Evolutionary conservation across 768 basidiomycete species (phyloP), one percentile per base, ranked within the genome.

Genomic region (Nevesoporus exiguus): DNA sequence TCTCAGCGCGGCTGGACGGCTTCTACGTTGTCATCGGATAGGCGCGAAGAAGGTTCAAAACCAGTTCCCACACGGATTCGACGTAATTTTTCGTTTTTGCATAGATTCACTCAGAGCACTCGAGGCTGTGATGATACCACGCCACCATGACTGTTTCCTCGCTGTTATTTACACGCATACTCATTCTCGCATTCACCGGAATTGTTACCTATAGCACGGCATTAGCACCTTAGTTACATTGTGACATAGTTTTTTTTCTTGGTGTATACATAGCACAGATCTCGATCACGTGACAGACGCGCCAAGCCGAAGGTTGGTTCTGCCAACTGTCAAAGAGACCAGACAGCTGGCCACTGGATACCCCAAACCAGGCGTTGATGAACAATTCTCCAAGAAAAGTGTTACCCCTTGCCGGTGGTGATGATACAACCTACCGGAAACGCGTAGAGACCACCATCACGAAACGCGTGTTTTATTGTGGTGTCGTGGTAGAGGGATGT

Each of bases 401-500:
- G 7, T 76, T 90, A 9, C 87, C 89, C 36, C 76, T 91, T 30
- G 79, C 87, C n/a, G 79, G 74, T 62, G 88, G 86, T 41, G 83
- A 88, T 56, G 84, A 83, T 61, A 64, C 75, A 25, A 75, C 77
- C 25, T 71, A 77, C 39, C 76, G 78, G 42, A 74, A 61, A 47
- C 57, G 79, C 39, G 69, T 71, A 17, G 66, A 63, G 10, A 64
- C 73, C 30, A 69, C 73, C 47, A 61, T 82, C 58, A 94, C 88
- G 7, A 86, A 80, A 68, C 87, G 93, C 66, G 89, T 86, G 24
- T 96, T 95, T 70, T 88, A 88, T 66, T 91, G 89, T 65, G 90
- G 90, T 41, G 89, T 96, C 19, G 90, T 96, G 14, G 86, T 96
- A 29, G 93, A 97, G 73, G 85, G 84, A 48, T 84, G 87, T 36